These are phyloP conservation scores for Thozetella sp. DNA, from an alignment of 495 filamentous ascomycete genomes.

Conservation along the genomic window DNA sequence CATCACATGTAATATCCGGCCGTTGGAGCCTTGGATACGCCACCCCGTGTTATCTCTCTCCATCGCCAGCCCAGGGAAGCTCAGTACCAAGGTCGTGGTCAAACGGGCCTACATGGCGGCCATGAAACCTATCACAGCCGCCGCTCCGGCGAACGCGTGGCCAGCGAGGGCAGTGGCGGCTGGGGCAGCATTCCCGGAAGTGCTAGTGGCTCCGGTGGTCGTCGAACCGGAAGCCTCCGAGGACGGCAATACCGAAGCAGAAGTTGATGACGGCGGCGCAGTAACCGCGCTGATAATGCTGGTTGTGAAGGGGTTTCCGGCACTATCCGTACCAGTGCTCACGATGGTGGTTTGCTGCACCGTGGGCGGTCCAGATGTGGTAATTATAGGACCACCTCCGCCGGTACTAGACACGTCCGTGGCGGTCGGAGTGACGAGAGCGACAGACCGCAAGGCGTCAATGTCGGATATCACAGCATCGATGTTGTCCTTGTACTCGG, in stretches of 20 bases:
- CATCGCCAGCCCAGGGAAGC: no score
- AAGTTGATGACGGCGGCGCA: not conserved
- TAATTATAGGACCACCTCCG: not conserved
- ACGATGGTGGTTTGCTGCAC: not conserved
- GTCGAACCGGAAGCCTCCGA: not conserved
- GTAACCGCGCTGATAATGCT: not conserved
- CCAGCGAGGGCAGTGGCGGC: not conserved
- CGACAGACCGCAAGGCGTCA: not conserved
- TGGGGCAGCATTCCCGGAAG: not conserved
- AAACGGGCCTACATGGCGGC: conserved; percentile 2
- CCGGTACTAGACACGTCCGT: not conserved
- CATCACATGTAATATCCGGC: no score
- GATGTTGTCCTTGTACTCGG: conserved; percentile 7
- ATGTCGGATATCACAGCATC: conserved; percentile 1
- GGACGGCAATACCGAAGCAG: not conserved
- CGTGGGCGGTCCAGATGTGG: not conserved
- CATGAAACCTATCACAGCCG: not conserved
- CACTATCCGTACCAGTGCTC: not conserved
- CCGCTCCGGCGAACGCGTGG: not conserved
- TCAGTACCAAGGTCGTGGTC: no score
- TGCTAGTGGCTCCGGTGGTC: not conserved
- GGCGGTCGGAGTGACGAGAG: not conserved
- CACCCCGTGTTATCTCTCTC: no score
- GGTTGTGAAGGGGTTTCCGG: not conserved
- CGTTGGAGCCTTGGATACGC: no score